These are phyloP conservation scores for Lotmaria passim DNA, from an alignment of 208 protist species.

Conservation along the genomic window DNA sequence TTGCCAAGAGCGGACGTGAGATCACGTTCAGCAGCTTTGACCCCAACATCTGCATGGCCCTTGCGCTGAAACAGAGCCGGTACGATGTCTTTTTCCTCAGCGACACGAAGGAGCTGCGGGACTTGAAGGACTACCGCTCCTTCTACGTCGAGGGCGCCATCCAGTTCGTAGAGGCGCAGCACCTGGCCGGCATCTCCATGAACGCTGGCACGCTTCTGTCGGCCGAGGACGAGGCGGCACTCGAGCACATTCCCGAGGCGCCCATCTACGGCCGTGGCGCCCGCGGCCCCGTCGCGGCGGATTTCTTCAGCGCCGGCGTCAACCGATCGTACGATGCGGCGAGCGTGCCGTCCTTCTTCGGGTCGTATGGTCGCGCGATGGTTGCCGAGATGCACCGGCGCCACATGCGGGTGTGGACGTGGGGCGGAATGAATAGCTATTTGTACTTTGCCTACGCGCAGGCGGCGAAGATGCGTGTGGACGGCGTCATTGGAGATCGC, in stretches of 20 bases:
- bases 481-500: conserved; percentile 80
- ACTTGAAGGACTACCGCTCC: conserved; percentile 85
- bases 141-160: conserved; percentile 73
- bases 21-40: conserved; percentile 88
- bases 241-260: conserved; percentile 22
- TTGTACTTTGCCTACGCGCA: conserved; percentile 63
- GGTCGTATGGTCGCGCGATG: conserved; percentile 45
- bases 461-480: conserved; percentile 55
- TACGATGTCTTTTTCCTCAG: conserved; percentile 83
- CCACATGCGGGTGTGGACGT: conserved; percentile 73
- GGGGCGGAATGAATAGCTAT: conserved; percentile 70
- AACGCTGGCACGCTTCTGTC: conserved; percentile 55
- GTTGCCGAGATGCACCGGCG: conserved; percentile 54
- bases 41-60: conserved; percentile 73
- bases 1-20: conserved; percentile 52
- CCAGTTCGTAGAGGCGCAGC: conserved; percentile 70
- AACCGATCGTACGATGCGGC: conserved; percentile 27
- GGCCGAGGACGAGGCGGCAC: conserved; percentile 24
- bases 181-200: conserved; percentile 80
- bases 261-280: conserved; percentile 22
- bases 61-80: conserved; percentile 76
- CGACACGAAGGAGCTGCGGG: conserved; percentile 65
- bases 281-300: conserved; percentile 23
- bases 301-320: conserved; percentile 31
- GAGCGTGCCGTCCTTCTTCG: conserved; percentile 38